Conservation (phyloP, 2,329 filamentous ascomycete species). For the Aspergillus alliaceus region DNA sequence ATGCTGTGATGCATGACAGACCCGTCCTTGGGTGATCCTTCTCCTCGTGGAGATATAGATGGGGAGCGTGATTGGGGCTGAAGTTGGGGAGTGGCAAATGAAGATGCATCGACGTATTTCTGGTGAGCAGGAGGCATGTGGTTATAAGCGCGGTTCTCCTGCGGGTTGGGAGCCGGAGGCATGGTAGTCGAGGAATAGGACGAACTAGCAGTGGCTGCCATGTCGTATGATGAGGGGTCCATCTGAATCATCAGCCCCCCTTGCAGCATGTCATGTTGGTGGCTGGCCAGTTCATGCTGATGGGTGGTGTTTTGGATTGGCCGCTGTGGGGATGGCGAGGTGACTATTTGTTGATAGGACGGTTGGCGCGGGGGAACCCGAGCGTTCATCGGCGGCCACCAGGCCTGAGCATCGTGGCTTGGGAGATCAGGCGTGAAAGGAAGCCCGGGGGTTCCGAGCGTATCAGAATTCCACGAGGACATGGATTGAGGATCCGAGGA, state of each 20-base stretch:
- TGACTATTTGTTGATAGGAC: conserved; percentile 36
- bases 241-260: conserved; percentile 43
- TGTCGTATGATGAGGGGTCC: conserved; percentile 35
- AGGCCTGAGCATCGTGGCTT: conserved; percentile 35
- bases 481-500: conserved; percentile 40
- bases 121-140: conserved; percentile 19
- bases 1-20: conserved; percentile 25
- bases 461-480: conserved; percentile 43
- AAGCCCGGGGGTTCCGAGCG: conserved; percentile 36
- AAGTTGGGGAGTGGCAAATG: conserved; percentile 31
- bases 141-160: conserved; percentile 17
- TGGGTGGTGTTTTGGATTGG: conserved; percentile 27
- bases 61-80: conserved; percentile 35
- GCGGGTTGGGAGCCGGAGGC: conserved; percentile 15
- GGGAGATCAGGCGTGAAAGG: conserved; percentile 43
- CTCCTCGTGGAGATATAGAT: conserved; percentile 37
- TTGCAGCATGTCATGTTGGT: conserved; percentile 36
- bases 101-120: conserved; percentile 28
- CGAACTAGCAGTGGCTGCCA: conserved; percentile 28
- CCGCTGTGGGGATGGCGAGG: conserved; percentile 36
- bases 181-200: conserved; percentile 28
- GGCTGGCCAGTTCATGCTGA: conserved; percentile 26
- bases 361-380: conserved; percentile 36
- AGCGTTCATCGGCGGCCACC: conserved; percentile 43
- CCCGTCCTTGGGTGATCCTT: conserved; percentile 30